Evolutionary conservation across 352 stramenopile species (phyloP).

Genomic region (Globisporangium okanoganense): DNA sequence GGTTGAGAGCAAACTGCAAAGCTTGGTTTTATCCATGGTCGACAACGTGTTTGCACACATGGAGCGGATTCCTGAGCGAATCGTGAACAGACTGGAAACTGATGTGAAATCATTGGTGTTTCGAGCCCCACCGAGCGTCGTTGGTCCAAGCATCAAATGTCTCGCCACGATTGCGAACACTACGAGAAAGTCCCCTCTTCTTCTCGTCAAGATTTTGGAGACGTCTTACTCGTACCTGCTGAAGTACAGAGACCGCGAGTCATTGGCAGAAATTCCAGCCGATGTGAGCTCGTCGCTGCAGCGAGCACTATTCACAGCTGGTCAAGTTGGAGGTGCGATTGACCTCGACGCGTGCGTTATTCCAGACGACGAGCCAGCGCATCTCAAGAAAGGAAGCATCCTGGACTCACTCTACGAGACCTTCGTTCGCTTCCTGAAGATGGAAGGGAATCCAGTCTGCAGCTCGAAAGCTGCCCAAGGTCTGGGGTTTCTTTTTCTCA

Average conservation of each 20-base stretch:
- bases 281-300: slow-evolving; percentile 53
- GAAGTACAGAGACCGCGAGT: slow-evolving; percentile 38
- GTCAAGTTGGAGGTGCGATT: slow-evolving; percentile 62
- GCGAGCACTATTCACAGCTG: slow-evolving; percentile 65
- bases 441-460: slow-evolving; percentile 41
- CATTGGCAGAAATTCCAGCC: slow-evolving; percentile 28
- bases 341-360: slow-evolving; percentile 52
- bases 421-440: slow-evolving; percentile 46
- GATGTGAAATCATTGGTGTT: slow-evolving; percentile 70
- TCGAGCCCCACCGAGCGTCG: slow-evolving; percentile 73
- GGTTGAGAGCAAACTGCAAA: slow-evolving; percentile 54
- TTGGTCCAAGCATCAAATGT: slow-evolving; percentile 73
- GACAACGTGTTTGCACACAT: slow-evolving; percentile 49
- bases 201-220: slow-evolving; percentile 66
- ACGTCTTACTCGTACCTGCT: slow-evolving; percentile 57
- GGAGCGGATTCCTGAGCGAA: slow-evolving; percentile 41
- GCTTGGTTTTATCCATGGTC: slow-evolving; percentile 56
- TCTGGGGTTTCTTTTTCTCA: slow-evolving; percentile 75
- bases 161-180: slow-evolving; percentile 47
- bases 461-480: slow-evolving; percentile 76
- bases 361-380: slow-evolving; percentile 20
- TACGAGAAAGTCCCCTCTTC: slow-evolving; percentile 34
- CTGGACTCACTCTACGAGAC: slow-evolving; percentile 59
- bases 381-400: slow-evolving; percentile 45
- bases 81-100: slow-evolving; percentile 41